Base-by-base conservation (phyloP, 768 basidiomycete species). In the Boletus vermiculosoides region DNA sequence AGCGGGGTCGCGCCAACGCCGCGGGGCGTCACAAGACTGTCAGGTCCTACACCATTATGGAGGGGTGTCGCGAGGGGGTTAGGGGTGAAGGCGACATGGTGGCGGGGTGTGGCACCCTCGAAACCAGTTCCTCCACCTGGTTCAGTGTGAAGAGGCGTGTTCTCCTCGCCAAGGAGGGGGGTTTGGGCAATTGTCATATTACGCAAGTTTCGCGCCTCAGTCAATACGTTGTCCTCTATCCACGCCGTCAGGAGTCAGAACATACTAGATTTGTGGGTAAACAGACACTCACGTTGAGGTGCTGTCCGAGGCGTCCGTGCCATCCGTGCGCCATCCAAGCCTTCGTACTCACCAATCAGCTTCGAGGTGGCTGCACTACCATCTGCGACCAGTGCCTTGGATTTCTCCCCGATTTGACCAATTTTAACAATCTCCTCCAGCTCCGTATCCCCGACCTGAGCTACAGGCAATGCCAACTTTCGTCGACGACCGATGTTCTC, bases 381-480 rank as follows among this genome's bases (percentile, higher is more conserved):
- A 25, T 87, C 87, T 20, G 80, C 83, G 11, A 94, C 94, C 62
- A 98, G 67, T 5, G 89, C 84, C 69, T 94, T 88, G 18, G 96
- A 91, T 64, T 83, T 88, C 75, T 96, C 94, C 4, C 93, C 88
- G 0, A 90, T 89, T 69, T 91, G 86, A 0, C 97, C 97, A 66
- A 98, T 98, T 78, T 98, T 99, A 61, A 97, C 96, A 59, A 99
- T 98, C 62, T 98, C 94, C 75, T 98, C 97, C 50, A 99, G 74
- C 72, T 99, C 97, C 3, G 81, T 74, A 74, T 99, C 97, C 10
- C 93, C 91, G 16, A 99, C 97, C 66, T 99, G 97, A 7, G 96
- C 92, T 25, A 77, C 74, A 0, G 97, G 97, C 15, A 99, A 78
- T 52, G 83, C 82, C 30, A 99, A 78, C 72, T 91, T 92, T 63